A percentile compares a stretch with the other conserved stretches of the same genome.
phyloP scores from a whole-genome alignment of 768 basidiomycete species.

The Boletus speciosus region DNA sequence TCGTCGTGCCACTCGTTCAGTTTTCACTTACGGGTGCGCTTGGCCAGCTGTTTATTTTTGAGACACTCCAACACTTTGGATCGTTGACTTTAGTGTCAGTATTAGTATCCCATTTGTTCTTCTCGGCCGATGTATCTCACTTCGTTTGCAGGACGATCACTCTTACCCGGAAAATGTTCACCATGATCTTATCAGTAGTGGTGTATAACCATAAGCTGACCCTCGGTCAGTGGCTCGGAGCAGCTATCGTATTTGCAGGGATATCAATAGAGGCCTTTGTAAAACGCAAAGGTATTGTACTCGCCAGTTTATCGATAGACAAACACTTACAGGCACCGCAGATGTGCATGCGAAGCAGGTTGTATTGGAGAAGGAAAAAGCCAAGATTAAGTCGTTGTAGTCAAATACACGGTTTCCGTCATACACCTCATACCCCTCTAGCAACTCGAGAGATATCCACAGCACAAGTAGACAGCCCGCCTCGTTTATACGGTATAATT shows the following conservation, averaged over 20 bases:
- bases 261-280: constrained; percentile 92
- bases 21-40: constrained; percentile 90
- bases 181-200: constrained; percentile 93
- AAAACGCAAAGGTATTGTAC: constrained; percentile 72
- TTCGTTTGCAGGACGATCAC: constrained; percentile 72
- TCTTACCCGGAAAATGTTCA: constrained; percentile 93
- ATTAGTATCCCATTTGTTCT: constrained; percentile 1
- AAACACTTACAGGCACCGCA: constrained; percentile 29
- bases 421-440: constrained; percentile 11
- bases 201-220: constrained; percentile 87
- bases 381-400: constrained; percentile 76
- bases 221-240: constrained; percentile 88
- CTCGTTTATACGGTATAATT: constrained; percentile 27
- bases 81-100: constrained; percentile 83
- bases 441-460: constrained; percentile 13
- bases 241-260: constrained; percentile 89
- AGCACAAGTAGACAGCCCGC: constrained; percentile 11
- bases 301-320: neutral
- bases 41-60: constrained; percentile 97
- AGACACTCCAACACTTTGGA: constrained; percentile 89
- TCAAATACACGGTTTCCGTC: neutral
- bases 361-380: constrained; percentile 79
- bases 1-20: constrained; percentile 69
- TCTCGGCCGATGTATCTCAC: constrained; percentile 1
- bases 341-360: constrained; percentile 80